Percentiles rank a stretch among this genome's conserved stretches.
Conservation (phyloP, 495 filamentous ascomycete species). For the Xylona heveae region DNA sequence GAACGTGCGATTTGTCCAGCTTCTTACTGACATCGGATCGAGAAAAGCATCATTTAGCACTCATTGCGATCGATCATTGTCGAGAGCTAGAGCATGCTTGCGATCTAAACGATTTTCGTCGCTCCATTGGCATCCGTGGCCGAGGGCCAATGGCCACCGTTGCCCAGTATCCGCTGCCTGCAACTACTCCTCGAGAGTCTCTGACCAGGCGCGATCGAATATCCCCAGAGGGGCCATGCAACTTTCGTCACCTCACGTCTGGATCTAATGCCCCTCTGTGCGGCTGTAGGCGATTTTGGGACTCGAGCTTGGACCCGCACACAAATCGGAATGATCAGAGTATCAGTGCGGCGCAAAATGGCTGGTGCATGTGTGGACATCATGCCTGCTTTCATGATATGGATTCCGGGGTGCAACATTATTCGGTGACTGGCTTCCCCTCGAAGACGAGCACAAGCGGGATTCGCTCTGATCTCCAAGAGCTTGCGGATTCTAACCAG, state of each 20-base stretch:
- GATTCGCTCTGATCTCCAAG: neutral
- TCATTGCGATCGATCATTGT: too few relatives aligned
- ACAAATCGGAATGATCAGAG: conserved; percentile 12
- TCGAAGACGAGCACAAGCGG: too few relatives aligned
- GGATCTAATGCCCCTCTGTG: conserved; percentile 25
- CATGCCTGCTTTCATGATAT: conserved; percentile 52
- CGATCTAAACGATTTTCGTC: too few relatives aligned
- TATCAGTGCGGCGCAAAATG: conserved; percentile 15
- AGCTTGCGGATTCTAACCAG: too few relatives aligned
- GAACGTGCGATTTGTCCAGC: too few relatives aligned
- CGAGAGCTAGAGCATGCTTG: too few relatives aligned
- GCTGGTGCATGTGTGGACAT: conserved; percentile 46
- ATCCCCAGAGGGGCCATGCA: conserved; percentile 32
- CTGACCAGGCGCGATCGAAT: neutral
- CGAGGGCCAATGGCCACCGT: too few relatives aligned
- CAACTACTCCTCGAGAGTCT: too few relatives aligned
- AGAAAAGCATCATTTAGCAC: too few relatives aligned
- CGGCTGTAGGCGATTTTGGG: conserved; percentile 48
- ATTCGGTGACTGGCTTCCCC: neutral
- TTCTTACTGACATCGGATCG: too few relatives aligned
- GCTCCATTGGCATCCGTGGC: too few relatives aligned
- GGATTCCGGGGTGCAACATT: conserved; percentile 1
- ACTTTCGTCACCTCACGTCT: conserved; percentile 31
- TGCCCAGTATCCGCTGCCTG: too few relatives aligned
- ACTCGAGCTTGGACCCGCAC: conserved; percentile 13